Evolutionary conservation across 2,329 filamentous ascomycete genomes (phyloP), one percentile per base, ranked within the genome.

Genomic region (Paecilomyces sp.): DNA sequence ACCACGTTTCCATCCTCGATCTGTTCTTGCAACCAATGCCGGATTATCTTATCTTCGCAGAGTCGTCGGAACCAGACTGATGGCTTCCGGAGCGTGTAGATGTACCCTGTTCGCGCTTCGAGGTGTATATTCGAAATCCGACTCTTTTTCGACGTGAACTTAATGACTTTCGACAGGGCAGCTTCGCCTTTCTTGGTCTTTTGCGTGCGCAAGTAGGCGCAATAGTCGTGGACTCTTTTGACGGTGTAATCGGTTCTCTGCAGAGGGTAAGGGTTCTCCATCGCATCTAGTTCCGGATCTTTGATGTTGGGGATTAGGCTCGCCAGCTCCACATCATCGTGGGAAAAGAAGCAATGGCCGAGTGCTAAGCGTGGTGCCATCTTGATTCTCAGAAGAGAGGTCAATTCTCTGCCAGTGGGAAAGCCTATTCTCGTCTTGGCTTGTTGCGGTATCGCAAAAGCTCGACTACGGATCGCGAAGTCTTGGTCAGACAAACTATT

Each of bases 291-390:
- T 13, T 56, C 55, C 24, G 55, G 55, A 12, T 56, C 55, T 22
- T 47, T 41, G 30, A 56, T 56, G 55, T 56, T 56, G 25, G 55
- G 55, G 18, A 56, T 36, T 25, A 56, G 55, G 55, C 33, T 33
- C 28, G 55, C 55, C 15, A 56, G 55, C 33, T 56, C 28, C 22
- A 56, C 33, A 31, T 56, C 55, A 15, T 56, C 55, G 7, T 36
- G 55, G 33, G 28, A 56, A 13, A 56, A 41, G 55, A 56, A 56
- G 33, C 28, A 36, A 56, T 47, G 41, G 2, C 41, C 41, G 41
- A 47, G 41, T 47, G 41, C 41, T 47, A 47, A 18, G 41, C 41
- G 41, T 47, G 41, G 41, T 18, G 41, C 41, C 41, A 47, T 47
- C n/a, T 47, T 18, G 41, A 47, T 47, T 15, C 41, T 22, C 41